Conservation (phyloP, 2,329 filamentous ascomycete species). For the Pseudogymnoascus sp. region DNA sequence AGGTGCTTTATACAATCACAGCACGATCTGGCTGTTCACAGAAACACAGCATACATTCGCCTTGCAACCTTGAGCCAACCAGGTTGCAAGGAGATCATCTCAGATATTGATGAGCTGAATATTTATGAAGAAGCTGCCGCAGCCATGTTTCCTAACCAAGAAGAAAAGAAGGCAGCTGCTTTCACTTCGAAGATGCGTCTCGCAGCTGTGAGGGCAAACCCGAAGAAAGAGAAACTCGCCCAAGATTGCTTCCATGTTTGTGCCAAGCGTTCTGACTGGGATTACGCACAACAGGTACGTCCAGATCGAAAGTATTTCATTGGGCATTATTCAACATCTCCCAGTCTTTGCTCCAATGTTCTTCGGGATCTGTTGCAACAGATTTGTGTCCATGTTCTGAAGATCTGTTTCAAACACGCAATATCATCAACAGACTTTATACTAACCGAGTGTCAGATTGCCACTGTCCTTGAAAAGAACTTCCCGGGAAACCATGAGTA, state of each 20-base stretch:
- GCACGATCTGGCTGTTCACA: slow-evolving; percentile 23
- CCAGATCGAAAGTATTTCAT: background rate
- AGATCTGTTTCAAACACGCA: slow-evolving; percentile 17
- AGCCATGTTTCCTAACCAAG: slow-evolving; percentile 18
- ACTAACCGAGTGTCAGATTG: slow-evolving; percentile 18
- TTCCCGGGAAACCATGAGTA: slow-evolving; percentile 28
- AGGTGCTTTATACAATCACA: slow-evolving; percentile 26
- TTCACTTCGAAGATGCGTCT: slow-evolving; percentile 27
- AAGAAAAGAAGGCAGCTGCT: slow-evolving; percentile 20
- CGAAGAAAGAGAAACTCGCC: slow-evolving; percentile 26
- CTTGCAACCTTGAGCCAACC: slow-evolving; percentile 22
- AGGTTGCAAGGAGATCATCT: slow-evolving; percentile 18
- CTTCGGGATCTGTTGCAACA: slow-evolving; percentile 16
- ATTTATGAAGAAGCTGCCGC: slow-evolving; percentile 26
- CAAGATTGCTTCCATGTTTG: slow-evolving; percentile 27
- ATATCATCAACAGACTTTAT: background rate
- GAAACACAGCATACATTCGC: slow-evolving; percentile 21
- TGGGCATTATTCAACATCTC: background rate
- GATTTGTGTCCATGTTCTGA: background rate
- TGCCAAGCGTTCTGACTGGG: slow-evolving; percentile 26
- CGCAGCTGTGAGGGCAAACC: slow-evolving; percentile 25
- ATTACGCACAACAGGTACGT: slow-evolving; percentile 28
- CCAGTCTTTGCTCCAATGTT: background rate
- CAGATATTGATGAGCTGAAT: slow-evolving; percentile 25
- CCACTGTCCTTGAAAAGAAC: slow-evolving; percentile 28